These are phyloP conservation scores for Amanita phalloides DNA, from an alignment of 768 basidiomycete genomes.

Conservation along the genomic window DNA sequence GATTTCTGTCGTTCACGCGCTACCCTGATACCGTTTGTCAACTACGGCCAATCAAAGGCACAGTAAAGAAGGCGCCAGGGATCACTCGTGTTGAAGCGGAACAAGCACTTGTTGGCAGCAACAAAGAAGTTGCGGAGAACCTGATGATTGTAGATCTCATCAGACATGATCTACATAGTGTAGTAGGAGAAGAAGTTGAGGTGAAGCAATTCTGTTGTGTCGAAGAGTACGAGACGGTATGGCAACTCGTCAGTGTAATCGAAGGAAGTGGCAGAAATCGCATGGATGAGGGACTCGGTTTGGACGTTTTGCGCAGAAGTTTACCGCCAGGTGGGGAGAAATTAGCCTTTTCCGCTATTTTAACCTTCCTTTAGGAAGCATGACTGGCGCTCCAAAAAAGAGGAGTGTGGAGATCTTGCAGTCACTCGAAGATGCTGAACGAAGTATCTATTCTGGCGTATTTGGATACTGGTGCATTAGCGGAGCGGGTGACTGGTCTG, in stretches of 20 bases:
- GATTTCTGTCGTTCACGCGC: conserved; percentile 76
- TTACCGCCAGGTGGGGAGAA: conserved; percentile 68
- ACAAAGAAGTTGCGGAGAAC: conserved; percentile 93
- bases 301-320: conserved; percentile 69
- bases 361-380: conserved; percentile 51
- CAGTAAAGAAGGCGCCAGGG: conserved; percentile 59
- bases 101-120: conserved; percentile 47
- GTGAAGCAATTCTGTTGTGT: conserved; percentile 81
- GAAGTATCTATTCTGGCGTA: conserved; percentile 85
- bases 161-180: conserved; percentile 80
- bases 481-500: conserved; percentile 87
- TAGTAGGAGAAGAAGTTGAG: conserved; percentile 70
- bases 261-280: conserved; percentile 42
- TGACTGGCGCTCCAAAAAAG: conserved; percentile 97
- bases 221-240: conserved; percentile 91
- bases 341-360: not conserved
- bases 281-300: conserved; percentile 41
- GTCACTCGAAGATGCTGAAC: conserved; percentile 57
- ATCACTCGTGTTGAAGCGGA: conserved; percentile 60
- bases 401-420: conserved; percentile 87
- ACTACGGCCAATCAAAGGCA: conserved; percentile 93
- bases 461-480: conserved; percentile 90
- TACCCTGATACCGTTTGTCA: conserved; percentile 58
- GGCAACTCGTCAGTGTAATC: conserved; percentile 92
- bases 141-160: conserved; percentile 98